Evolutionary conservation across 352 stramenopile species (phyloP).

Genomic region (Elongisporangium prolatum): DNA sequence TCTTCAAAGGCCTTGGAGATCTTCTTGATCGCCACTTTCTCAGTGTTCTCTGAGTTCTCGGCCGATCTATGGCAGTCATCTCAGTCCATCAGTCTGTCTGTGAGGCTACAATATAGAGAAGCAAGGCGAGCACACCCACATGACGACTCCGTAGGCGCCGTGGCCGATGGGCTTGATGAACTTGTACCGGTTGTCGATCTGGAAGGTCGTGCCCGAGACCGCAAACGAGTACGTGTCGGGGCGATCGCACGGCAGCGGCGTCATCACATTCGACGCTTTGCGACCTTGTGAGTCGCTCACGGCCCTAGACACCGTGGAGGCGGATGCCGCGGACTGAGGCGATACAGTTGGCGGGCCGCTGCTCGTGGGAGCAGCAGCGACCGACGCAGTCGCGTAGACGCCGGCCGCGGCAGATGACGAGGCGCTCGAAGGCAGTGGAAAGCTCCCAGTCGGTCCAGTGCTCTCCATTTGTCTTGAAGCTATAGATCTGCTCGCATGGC

Average conservation of each 20-base stretch:
- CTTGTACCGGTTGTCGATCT: constrained; percentile 93
- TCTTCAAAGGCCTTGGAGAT: constrained; percentile 94
- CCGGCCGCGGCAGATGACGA: neutral
- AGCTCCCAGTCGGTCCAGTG: neutral
- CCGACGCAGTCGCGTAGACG: neutral
- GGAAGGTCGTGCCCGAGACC: constrained; percentile 86
- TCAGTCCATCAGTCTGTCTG: neutral
- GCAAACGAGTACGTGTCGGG: constrained; percentile 74
- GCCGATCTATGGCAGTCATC: constrained; percentile 40
- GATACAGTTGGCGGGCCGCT: neutral
- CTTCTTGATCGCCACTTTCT: constrained; percentile 89
- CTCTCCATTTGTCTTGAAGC: neutral
- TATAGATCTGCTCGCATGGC: neutral
- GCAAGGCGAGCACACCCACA: constrained; percentile 48
- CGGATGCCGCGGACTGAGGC: neutral
- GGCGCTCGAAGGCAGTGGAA: neutral
- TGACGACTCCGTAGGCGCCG: constrained; percentile 92
- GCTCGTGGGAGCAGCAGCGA: neutral
- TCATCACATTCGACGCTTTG: constrained; percentile 5
- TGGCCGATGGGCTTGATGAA: constrained; percentile 94
- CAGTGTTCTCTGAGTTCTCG: constrained; percentile 72
- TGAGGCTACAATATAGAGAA: too few relatives aligned
- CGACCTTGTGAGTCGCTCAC: neutral
- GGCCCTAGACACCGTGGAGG: neutral
- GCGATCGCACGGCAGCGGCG: constrained; percentile 14